These are phyloP conservation scores for Alliaria petiolata DNA, from an alignment of 345 rosid genomes.

Conservation along the genomic window DNA sequence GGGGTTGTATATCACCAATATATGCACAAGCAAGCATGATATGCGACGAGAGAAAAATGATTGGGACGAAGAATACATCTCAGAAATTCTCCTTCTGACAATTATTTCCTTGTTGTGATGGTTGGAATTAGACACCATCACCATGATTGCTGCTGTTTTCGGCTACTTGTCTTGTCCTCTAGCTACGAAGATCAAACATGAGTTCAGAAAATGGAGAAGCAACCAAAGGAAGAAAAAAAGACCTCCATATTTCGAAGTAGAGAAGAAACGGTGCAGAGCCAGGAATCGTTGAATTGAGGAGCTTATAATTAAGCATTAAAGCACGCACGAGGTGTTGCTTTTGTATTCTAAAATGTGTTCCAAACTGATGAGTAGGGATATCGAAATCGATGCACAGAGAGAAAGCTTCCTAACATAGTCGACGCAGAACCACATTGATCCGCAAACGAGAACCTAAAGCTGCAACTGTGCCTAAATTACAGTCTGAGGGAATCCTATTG, in stretches of 20 bases:
- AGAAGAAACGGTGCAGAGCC: background rate
- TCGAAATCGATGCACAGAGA: background rate
- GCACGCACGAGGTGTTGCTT: too few relatives aligned
- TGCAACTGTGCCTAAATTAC: background rate
- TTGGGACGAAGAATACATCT: slow-evolving; percentile 44
- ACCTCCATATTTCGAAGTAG: background rate
- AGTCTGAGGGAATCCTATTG: background rate
- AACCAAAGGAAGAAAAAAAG: too few relatives aligned
- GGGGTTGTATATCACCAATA: background rate
- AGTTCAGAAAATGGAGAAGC: background rate
- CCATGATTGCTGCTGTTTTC: slow-evolving; percentile 19
- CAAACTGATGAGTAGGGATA: too few relatives aligned
- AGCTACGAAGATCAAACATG: background rate
- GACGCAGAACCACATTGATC: background rate
- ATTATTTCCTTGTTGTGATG: slow-evolving; percentile 63
- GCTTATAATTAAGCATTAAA: background rate
- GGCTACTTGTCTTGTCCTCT: slow-evolving; percentile 8
- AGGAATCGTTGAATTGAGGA: background rate
- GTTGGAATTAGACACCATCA: slow-evolving; percentile 49
- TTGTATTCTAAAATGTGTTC: background rate
- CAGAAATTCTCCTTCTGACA: slow-evolving; percentile 65
- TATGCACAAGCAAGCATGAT: background rate
- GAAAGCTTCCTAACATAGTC: background rate
- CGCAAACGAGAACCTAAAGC: background rate
- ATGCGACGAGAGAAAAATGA: background rate